Evolutionary conservation across 2,329 filamentous ascomycete genomes (phyloP), one percentile per base, ranked within the genome.

Genomic region (Cephalotrichum gorgonifer): DNA sequence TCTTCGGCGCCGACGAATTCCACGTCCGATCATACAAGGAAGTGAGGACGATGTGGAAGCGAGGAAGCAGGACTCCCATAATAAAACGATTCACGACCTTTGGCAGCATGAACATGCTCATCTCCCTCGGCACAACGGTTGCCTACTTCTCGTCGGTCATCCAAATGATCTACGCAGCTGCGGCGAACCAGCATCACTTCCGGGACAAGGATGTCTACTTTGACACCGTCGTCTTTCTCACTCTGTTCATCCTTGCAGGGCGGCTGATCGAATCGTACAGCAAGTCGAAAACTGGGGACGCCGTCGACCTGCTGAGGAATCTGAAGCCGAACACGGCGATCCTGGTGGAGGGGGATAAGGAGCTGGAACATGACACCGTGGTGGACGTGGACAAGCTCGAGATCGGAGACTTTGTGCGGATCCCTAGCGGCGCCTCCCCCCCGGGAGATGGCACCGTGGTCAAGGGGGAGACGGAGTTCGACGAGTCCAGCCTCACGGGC

Each of bases 51-150:
- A 71, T 95, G 54, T 96, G 90, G 90, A 76, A 85, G 22, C 80
- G 71, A 2, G 78, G 81, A 26, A 95, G 88, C 60, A 79, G 76
- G 33, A 83, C 83, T 1, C 86, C 88, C 0, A 62, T 94, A 4
- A 57, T 86, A 15, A 78, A 84, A 56, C 75, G 90, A 14, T 90
- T 96, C 59, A 88, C 89, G 63, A 82, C 86, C n/a, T 96, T 96
- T 59, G 90, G 90, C 8, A 95, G 89, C 69, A 96, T 96, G 90
- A 95, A 95, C 61, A 85, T 94, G 70, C 76, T 96, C 52, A 90
- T 96, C 66, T 93, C 86, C 7, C 74, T 95, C 2, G 90, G 89
- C 6, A 95, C 90, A 0, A 85, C 81, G 2, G 88, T 96, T 52
- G 90, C 90, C 2, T 95, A 95, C 62, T 71, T 94, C 53, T 83